phyloP scores from a whole-genome alignment of 2,329 filamentous ascomycete species.

The Huntiella omanensis region DNA sequence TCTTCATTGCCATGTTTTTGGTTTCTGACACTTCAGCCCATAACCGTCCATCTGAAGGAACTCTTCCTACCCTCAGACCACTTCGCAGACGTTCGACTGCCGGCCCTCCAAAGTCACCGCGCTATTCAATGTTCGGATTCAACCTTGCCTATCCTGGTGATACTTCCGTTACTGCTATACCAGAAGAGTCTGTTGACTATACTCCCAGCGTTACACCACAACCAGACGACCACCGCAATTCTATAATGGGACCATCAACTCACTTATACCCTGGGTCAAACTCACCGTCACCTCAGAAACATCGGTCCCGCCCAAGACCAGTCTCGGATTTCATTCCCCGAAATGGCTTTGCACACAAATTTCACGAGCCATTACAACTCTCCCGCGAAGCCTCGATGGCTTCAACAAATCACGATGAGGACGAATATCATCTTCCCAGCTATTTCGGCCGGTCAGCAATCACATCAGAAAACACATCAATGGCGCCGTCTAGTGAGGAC shows the following conservation, averaged over 20 bases:
- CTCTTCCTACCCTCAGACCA: constrained; percentile 16
- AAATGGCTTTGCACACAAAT: constrained; percentile 27
- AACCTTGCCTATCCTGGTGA: constrained; percentile 6
- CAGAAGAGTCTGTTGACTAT: constrained; percentile 7
- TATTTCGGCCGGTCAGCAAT: constrained; percentile 3
- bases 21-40: no score
- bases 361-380: constrained; percentile 18
- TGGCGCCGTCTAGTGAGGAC: constrained; percentile 26
- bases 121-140: constrained; percentile 10
- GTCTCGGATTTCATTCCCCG: constrained; percentile 22
- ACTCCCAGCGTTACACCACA: background rate
- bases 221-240: background rate
- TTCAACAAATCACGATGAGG: constrained; percentile 6
- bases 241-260: constrained; percentile 3
- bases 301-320: constrained; percentile 16
- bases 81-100: constrained; percentile 14
- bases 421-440: constrained; percentile 9
- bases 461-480: constrained; percentile 3
- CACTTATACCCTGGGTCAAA: background rate
- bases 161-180: constrained; percentile 6
- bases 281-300: constrained; percentile 6
- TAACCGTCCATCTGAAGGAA: no score
- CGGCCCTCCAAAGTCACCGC: constrained; percentile 2
- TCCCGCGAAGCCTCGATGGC: background rate
- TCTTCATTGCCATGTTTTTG: no score